phyloP scores from a whole-genome alignment of 768 basidiomycete genomes.

The Leucosporidium yakuticum region DNA sequence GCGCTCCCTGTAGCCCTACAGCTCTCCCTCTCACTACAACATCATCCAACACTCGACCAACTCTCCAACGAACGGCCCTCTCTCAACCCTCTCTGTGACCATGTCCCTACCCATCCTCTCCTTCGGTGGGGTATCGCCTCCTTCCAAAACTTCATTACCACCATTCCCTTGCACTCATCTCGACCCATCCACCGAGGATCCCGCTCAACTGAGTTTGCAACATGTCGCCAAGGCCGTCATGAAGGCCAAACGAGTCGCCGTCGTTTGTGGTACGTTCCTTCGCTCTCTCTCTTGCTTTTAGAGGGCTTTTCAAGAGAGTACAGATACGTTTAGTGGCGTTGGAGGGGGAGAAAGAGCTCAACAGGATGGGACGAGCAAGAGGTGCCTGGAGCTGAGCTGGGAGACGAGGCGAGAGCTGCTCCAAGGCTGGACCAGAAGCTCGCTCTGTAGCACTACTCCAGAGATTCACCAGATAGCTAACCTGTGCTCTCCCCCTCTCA shows the following conservation, averaged over 20 bases:
- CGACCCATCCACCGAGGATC: not conserved
- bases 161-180: conserved; percentile 8
- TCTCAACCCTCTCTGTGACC: not conserved
- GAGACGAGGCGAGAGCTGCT: no score
- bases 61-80: not conserved
- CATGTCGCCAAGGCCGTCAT: conserved; percentile 51
- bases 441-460: not conserved
- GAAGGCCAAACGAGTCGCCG: conserved; percentile 75
- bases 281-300: no score
- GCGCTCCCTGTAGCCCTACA: not conserved
- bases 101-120: conserved; percentile 17
- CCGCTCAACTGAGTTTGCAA: conserved; percentile 3
- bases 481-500: not conserved
- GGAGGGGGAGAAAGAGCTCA: not conserved
- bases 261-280: conserved; percentile 66
- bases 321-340: not conserved
- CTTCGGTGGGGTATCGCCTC: conserved; percentile 9
- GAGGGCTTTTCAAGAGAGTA: no score
- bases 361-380: no score
- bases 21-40: not conserved
- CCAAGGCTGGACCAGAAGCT: no score
- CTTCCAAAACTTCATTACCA: not conserved
- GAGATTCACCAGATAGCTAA: no score
- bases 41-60: no score
- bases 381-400: no score